Conservation (phyloP, 768 basidiomycete species). For the Pulveroboletus sp. region DNA sequence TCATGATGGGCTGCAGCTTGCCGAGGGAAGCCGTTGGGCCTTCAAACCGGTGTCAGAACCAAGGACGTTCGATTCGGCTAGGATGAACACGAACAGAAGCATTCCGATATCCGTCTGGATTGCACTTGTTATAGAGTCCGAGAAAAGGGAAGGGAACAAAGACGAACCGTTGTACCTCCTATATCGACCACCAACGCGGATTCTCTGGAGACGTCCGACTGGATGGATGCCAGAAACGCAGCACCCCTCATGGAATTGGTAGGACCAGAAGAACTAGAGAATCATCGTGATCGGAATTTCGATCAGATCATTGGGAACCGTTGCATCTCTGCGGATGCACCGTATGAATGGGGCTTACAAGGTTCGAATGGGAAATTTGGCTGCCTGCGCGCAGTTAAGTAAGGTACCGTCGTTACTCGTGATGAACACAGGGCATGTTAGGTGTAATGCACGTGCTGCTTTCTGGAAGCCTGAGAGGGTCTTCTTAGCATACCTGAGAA, state of each 20-base stretch:
- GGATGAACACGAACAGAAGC: slow-evolving; percentile 34
- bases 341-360: slow-evolving; percentile 32
- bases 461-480: slow-evolving; percentile 52
- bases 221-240: slow-evolving; percentile 49
- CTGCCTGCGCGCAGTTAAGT: slow-evolving; percentile 45
- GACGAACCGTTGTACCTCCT: slow-evolving; percentile 52
- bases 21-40: slow-evolving; percentile 53
- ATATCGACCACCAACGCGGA: slow-evolving; percentile 55
- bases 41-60: slow-evolving; percentile 15
- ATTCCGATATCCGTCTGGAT: slow-evolving; percentile 55
- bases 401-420: slow-evolving; percentile 61
- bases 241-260: slow-evolving; percentile 72
- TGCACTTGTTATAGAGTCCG: slow-evolving; percentile 10
- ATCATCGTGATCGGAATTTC: slow-evolving; percentile 6
- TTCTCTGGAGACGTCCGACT: slow-evolving; percentile 30
- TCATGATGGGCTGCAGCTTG: slow-evolving; percentile 61
- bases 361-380: slow-evolving; percentile 56
- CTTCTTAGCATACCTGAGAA: slow-evolving; percentile 52
- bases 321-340: slow-evolving; percentile 10
- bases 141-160: slow-evolving; percentile 4
- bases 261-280: slow-evolving; percentile 42
- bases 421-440: slow-evolving; percentile 48
- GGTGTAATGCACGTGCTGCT: slow-evolving; percentile 44
- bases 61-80: neutral
- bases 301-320: neutral